Percentiles rank a stretch among this genome's conserved stretches.
phyloP scores from a whole-genome alignment of 352 stramenopile genomes.

The Thraustochytrium striatum region DNA sequence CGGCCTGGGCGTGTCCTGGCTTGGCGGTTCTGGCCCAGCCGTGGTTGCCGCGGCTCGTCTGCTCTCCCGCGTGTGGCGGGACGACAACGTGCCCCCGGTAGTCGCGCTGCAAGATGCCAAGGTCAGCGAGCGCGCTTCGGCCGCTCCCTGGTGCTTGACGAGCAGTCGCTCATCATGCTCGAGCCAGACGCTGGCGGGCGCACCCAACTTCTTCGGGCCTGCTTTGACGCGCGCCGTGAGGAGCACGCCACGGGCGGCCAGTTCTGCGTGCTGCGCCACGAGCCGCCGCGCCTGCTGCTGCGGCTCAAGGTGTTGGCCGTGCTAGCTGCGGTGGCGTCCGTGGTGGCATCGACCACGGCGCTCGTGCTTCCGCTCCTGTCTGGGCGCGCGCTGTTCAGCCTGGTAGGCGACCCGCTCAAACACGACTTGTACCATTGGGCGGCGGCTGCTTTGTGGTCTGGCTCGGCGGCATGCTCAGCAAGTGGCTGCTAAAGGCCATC shows the following conservation, averaged over 20 bases:
- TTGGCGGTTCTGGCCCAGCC: not conserved
- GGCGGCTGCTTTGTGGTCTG: not conserved
- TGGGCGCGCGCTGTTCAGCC: not conserved
- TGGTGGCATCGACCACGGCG: constrained; percentile 13
- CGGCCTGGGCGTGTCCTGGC: not conserved
- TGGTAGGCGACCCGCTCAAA: constrained; percentile 30
- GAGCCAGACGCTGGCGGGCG: constrained; percentile 22
- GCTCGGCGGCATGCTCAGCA: not conserved
- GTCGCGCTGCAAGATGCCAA: not conserved
- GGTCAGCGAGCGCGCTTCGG: constrained; percentile 20
- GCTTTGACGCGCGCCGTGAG: constrained; percentile 14
- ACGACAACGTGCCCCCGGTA: constrained; percentile 3
- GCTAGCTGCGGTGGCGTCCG: not conserved
- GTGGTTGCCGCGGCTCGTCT: not conserved
- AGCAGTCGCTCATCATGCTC: constrained; percentile 19
- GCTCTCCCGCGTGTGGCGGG: not conserved
- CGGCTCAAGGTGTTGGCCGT: constrained; percentile 1
- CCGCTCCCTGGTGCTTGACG: constrained; percentile 1
- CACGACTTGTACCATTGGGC: constrained; percentile 41
- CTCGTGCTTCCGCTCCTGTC: constrained; percentile 12
- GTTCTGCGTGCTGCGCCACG: constrained; percentile 40
- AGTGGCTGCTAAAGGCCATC: constrained; percentile 11
- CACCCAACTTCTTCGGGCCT: not conserved
- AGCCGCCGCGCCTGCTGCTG: not conserved
- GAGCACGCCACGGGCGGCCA: constrained; percentile 18